Percentiles rank a stretch among this genome's conserved stretches.
Evolutionary conservation across 2,329 filamentous ascomycete species (phyloP).

Genomic region (Colletotrichum plurivorum): DNA sequence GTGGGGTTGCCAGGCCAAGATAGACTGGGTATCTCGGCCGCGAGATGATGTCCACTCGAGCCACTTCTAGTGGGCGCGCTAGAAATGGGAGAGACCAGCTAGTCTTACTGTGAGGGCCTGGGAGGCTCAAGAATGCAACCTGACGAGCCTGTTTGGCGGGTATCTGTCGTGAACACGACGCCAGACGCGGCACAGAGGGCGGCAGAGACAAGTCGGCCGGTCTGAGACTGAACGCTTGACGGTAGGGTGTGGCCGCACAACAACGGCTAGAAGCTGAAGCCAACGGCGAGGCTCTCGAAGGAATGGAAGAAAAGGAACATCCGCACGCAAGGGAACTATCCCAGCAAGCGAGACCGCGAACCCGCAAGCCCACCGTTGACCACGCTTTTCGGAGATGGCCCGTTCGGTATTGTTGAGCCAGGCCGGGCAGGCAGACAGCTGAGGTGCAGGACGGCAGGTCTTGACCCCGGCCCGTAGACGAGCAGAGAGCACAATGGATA

Average conservation of each 20-base stretch:
- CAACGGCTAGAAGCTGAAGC: slow-evolving; percentile 25
- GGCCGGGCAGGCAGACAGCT: neutral
- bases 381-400: slow-evolving; percentile 29
- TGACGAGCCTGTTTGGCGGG: slow-evolving; percentile 36
- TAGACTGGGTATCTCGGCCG: slow-evolving; percentile 26
- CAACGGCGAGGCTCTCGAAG: slow-evolving; percentile 14
- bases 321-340: slow-evolving; percentile 35
- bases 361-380: slow-evolving; percentile 11
- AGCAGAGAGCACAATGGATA: slow-evolving; percentile 6
- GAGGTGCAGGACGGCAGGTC: neutral
- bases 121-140: slow-evolving; percentile 25
- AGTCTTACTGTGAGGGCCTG: slow-evolving; percentile 29
- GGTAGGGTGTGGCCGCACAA: slow-evolving; percentile 6
- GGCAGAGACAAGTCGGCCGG: slow-evolving; percentile 16
- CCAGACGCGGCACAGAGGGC: neutral
- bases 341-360: slow-evolving; percentile 27
- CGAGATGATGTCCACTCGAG: slow-evolving; percentile 19
- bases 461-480: neutral
- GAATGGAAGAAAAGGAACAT: slow-evolving; percentile 36
- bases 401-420: slow-evolving; percentile 30
- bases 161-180: slow-evolving; percentile 10
- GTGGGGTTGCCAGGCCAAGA: slow-evolving; percentile 29
- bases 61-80: slow-evolving; percentile 31
- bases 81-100: slow-evolving; percentile 25
- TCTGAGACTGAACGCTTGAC: neutral